These are phyloP conservation scores for Phytopythium ostracodes DNA, from an alignment of 352 stramenopile species.

Conservation along the genomic window DNA sequence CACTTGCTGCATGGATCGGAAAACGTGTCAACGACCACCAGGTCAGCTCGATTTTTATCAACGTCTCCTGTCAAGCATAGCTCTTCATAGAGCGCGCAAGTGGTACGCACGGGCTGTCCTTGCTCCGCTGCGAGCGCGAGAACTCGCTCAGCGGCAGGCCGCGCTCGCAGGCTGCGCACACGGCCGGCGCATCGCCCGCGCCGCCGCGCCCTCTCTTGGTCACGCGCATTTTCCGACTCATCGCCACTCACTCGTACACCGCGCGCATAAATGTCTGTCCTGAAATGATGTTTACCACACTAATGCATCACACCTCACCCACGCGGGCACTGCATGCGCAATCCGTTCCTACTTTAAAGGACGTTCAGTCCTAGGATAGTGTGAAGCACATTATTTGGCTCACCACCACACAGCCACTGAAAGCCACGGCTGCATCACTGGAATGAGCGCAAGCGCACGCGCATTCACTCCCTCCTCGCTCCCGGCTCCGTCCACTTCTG, in stretches of 20 bases:
- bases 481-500: not conserved
- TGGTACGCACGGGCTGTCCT: conserved; percentile 37
- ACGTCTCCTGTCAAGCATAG: not conserved
- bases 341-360: too few relatives aligned
- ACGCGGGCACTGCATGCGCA: too few relatives aligned
- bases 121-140: conserved; percentile 48
- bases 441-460: not conserved
- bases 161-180: conserved; percentile 22
- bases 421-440: not conserved
- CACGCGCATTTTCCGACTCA: conserved; percentile 10
- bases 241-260: not conserved
- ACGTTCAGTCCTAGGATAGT: too few relatives aligned
- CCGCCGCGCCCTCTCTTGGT: not conserved
- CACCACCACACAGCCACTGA: conserved; percentile 1
- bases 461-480: not conserved
- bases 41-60: not conserved
- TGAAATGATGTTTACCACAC: not conserved
- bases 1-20: conserved; percentile 48
- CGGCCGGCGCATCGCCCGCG: conserved; percentile 5
- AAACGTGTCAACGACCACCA: not conserved
- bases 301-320: not conserved
- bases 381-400: not conserved
- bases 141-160: conserved; percentile 19
- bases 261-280: not conserved
- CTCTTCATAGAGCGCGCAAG: not conserved